Evolutionary conservation across 371 early-diverging fungal species (phyloP).

Genomic region (Encephalitozoon hellem): DNA sequence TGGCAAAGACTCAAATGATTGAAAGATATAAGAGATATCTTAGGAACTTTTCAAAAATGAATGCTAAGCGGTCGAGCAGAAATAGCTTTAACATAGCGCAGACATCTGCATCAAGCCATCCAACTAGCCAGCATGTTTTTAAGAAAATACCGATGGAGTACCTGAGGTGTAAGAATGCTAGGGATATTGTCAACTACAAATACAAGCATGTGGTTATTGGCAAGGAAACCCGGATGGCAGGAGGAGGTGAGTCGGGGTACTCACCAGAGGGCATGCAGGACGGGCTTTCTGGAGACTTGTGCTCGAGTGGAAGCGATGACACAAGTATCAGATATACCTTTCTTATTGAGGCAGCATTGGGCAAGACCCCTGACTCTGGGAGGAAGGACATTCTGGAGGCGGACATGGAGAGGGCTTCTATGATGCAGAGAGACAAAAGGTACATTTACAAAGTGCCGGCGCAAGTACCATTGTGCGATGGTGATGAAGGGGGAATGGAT

Average conservation of each 20-base stretch:
- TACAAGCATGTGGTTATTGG: not conserved
- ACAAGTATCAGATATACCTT: not conserved
- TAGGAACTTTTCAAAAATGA: not conserved
- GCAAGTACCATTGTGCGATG: no score
- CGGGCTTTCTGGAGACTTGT: not conserved
- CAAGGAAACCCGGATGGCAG: not conserved
- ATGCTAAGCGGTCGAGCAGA: not conserved
- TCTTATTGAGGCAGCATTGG: not conserved
- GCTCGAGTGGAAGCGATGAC: not conserved
- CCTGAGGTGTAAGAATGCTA: not conserved
- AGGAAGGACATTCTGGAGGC: not conserved
- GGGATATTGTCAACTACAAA: not conserved
- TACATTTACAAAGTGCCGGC: no score
- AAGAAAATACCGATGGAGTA: not conserved
- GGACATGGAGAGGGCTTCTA: not conserved
- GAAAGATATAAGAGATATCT: not conserved
- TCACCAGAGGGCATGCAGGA: not conserved
- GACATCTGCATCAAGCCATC: not conserved
- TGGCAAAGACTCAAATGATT: not conserved
- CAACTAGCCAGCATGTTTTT: not conserved
- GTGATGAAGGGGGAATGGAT: no score
- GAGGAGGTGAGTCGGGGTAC: not conserved
- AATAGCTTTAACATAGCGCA: not conserved
- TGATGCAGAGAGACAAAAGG: not conserved
- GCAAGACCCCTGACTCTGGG: not conserved